These are phyloP conservation scores for Westerdykella aurantiaca DNA, from an alignment of 2,329 filamentous ascomycete species.

Conservation along the genomic window DNA sequence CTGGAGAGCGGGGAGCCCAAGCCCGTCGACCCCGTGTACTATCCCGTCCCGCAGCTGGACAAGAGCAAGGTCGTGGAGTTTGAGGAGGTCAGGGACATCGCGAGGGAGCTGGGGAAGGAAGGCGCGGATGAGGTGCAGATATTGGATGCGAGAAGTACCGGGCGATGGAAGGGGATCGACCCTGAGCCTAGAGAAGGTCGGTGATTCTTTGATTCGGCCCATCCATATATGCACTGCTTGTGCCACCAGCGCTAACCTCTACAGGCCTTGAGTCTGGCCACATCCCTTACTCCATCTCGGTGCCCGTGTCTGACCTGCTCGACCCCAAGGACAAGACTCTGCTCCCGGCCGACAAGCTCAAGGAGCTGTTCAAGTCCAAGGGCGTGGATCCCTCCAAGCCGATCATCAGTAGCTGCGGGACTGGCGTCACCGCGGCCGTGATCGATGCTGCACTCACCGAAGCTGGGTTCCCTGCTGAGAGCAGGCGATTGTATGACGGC, in stretches of 20 bases:
- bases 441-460: constrained; percentile 81
- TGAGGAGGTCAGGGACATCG: constrained; percentile 74
- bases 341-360: constrained; percentile 64
- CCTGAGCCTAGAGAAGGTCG: constrained; percentile 79
- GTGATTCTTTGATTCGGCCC: constrained; percentile 1
- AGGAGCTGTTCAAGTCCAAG: constrained; percentile 70
- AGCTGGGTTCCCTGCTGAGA: constrained; percentile 66
- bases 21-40: constrained; percentile 38
- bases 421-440: constrained; percentile 86
- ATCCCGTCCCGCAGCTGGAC: constrained; percentile 44
- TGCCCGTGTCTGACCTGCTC: constrained; percentile 74
- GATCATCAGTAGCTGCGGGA: constrained; percentile 84
- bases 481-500: constrained; percentile 81
- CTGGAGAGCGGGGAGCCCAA: constrained; percentile 70
- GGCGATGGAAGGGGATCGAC: constrained; percentile 74
- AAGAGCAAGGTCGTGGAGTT: constrained; percentile 67
- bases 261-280: constrained; percentile 72
- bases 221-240: background rate
- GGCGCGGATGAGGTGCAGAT: constrained; percentile 79
- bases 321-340: constrained; percentile 79
- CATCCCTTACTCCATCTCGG: constrained; percentile 78
- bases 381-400: constrained; percentile 70
- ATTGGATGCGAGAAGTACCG: constrained; percentile 74
- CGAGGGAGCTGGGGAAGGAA: constrained; percentile 71
- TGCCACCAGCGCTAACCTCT: background rate